phyloP scores from a whole-genome alignment of 2,329 filamentous ascomycete species.

The Alternaria atra region DNA sequence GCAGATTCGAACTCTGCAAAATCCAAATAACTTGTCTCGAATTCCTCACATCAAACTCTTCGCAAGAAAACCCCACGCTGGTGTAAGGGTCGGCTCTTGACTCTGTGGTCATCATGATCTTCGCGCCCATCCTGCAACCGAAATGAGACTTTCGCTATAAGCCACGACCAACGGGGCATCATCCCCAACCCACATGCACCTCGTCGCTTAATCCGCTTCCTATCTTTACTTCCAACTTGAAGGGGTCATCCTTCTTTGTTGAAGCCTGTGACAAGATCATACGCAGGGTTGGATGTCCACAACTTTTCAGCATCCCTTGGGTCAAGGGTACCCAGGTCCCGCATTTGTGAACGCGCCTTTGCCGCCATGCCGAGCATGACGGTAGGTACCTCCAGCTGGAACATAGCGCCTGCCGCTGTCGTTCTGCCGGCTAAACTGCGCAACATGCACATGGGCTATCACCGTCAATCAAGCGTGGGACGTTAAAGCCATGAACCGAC shows the following conservation, averaged over 20 bases:
- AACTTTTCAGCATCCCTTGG: constrained; percentile 7
- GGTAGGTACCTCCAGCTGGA: constrained; percentile 18
- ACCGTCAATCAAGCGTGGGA: constrained; percentile 27
- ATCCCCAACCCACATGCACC: constrained; percentile 8
- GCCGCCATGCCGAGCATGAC: constrained; percentile 26
- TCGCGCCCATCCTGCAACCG: constrained; percentile 31
- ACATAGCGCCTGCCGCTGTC: constrained; percentile 8
- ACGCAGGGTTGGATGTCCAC: constrained; percentile 3
- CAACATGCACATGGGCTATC: constrained; percentile 30
- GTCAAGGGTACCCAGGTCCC: constrained; percentile 5
- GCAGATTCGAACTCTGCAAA: not conserved
- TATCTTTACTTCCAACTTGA: not conserved
- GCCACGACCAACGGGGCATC: constrained; percentile 22
- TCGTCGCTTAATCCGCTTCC: constrained; percentile 11
- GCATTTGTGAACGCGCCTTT: constrained; percentile 20
- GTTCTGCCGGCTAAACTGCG: constrained; percentile 29
- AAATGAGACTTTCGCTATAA: constrained; percentile 28
- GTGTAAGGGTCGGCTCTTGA: constrained; percentile 6
- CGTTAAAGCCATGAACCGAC: constrained; percentile 18
- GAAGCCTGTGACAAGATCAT: not conserved
- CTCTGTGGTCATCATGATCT: constrained; percentile 28
- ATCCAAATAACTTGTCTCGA: constrained; percentile 8
- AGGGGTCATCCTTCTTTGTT: not conserved
- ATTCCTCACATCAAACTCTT: constrained; percentile 4
- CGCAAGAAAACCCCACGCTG: constrained; percentile 2